Percentiles rank a stretch among this genome's conserved stretches.
These are phyloP conservation scores for Violaceomyces palustris DNA, from an alignment of 1,284 basidiomycete species.

Conservation along the genomic window DNA sequence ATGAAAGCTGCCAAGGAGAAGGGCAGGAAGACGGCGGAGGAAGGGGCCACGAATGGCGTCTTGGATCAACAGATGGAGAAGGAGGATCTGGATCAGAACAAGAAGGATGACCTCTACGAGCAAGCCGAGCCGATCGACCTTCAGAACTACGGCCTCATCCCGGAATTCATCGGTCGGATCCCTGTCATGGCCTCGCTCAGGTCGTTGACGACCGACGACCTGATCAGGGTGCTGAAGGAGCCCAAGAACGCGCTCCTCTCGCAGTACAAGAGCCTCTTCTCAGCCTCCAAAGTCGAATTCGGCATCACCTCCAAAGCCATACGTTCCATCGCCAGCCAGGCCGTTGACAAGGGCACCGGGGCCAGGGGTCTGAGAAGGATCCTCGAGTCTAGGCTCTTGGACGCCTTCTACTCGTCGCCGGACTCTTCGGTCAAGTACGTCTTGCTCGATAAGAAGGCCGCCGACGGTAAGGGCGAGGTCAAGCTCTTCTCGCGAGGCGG, in stretches of 20 bases:
- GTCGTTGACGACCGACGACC: conserved; percentile 67
- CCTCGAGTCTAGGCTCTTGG: conserved; percentile 61
- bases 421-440: conserved; percentile 9
- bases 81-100: too few species aligned
- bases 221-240: conserved; percentile 83
- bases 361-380: conserved; percentile 82
- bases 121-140: conserved; percentile 59
- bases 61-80: too few species aligned
- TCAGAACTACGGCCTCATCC: conserved; percentile 84
- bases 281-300: conserved; percentile 62
- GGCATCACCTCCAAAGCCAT: too few species aligned
- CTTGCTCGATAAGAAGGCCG: conserved; percentile 6
- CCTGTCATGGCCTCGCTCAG: conserved; percentile 79
- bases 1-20: conserved; percentile 63
- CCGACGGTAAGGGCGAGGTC: conserved; percentile 1
- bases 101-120: too few species aligned
- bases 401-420: conserved; percentile 27
- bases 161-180: conserved; percentile 80
- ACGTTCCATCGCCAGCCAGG: too few species aligned
- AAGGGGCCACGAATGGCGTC: too few species aligned
- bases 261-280: conserved; percentile 78
- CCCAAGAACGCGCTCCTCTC: conserved; percentile 83
- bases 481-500: conserved; percentile 20
- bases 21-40: conserved; percentile 58
- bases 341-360: conserved; percentile 75